These are phyloP conservation scores for Cyathus striatus DNA, from an alignment of 768 basidiomycete genomes.

Conservation along the genomic window DNA sequence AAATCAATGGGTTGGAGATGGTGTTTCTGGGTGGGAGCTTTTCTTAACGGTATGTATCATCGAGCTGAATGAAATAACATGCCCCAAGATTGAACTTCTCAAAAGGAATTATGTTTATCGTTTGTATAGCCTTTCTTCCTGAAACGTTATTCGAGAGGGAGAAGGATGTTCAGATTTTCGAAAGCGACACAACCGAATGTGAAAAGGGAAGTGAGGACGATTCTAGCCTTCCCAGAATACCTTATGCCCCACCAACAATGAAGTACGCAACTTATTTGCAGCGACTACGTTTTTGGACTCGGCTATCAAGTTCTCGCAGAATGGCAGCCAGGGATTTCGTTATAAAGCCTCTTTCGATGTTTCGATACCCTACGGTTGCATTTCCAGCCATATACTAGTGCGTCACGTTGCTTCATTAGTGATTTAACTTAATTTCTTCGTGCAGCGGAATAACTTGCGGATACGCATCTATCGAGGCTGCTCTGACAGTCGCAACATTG, in stretches of 20 bases:
- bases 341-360: conserved; percentile 29
- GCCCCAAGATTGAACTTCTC: no score
- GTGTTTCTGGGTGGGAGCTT: conserved; percentile 38
- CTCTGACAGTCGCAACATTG: conserved; percentile 29
- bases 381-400: conserved; percentile 33
- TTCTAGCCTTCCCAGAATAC: no score
- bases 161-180: no score
- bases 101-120: conserved; percentile 20
- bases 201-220: no score
- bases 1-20: conserved; percentile 31
- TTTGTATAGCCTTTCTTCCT: conserved; percentile 32
- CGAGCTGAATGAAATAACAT: no score
- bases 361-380: conserved; percentile 32
- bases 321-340: conserved; percentile 22
- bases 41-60: conserved; percentile 25
- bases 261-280: conserved; percentile 16
- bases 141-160: conserved; percentile 35
- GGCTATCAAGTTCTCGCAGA: conserved; percentile 19
- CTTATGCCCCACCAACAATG: conserved; percentile 20
- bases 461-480: conserved; percentile 34
- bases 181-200: no score
- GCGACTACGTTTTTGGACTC: conserved; percentile 25
- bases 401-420: not conserved
- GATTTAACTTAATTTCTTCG: not conserved
- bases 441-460: conserved; percentile 29